Percentiles rank a stretch among this genome's conserved stretches.
Evolutionary conservation across 23 red algal genomes (phyloP).

Genomic region (Gracilariopsis chorda): DNA sequence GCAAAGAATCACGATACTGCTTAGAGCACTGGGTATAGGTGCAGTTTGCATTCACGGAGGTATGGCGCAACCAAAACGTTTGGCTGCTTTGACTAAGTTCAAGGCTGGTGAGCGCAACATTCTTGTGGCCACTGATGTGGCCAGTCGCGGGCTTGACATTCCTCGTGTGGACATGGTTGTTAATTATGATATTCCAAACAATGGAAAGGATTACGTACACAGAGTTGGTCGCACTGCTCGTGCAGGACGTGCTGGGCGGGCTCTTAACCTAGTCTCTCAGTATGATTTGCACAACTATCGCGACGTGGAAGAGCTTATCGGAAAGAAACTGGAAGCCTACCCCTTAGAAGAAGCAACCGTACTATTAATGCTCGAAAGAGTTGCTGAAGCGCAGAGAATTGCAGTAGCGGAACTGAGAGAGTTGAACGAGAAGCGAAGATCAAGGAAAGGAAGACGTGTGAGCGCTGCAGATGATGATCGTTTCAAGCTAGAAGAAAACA

Average conservation of each 20-base stretch:
- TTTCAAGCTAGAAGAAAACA: constrained; percentile 2
- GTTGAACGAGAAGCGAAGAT: constrained; percentile 58
- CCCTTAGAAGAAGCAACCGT: constrained; percentile 71
- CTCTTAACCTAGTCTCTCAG: constrained; percentile 95
- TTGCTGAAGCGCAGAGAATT: constrained; percentile 75
- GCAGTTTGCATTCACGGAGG: constrained; percentile 98
- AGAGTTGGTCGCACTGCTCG: constrained; percentile 93
- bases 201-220: constrained; percentile 98
- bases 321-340: constrained; percentile 88
- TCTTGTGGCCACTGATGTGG: constrained; percentile 96
- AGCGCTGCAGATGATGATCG: constrained; percentile 42
- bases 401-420: constrained; percentile 61
- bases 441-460: constrained; percentile 5
- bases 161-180: constrained; percentile 93
- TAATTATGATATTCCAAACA: constrained; percentile 96
- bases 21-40: constrained; percentile 78
- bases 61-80: constrained; percentile 87
- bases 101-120: constrained; percentile 74
- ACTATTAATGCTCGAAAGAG: constrained; percentile 81
- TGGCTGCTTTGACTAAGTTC: constrained; percentile 89
- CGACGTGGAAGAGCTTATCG: constrained; percentile 93
- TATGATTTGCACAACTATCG: constrained; percentile 96
- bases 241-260: constrained; percentile 90
- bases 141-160: constrained; percentile 95
- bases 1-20: constrained; percentile 79